Conservation (phyloP, 768 basidiomycete species). For the Hydnomerulius pinastri region DNA sequence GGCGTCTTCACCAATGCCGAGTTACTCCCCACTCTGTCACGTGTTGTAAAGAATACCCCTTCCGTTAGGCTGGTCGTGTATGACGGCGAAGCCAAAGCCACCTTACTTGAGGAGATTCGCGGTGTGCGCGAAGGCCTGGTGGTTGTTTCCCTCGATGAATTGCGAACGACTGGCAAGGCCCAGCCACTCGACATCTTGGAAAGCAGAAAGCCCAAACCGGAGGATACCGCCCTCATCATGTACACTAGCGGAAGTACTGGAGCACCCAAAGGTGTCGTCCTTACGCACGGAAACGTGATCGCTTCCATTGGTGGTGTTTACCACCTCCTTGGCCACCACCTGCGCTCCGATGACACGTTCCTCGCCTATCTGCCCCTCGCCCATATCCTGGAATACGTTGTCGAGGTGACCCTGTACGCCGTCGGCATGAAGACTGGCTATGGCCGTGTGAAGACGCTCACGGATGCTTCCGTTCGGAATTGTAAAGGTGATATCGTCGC, state of each 20-base stretch:
- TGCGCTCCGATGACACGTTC: constrained; percentile 39
- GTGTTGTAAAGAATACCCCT: constrained; percentile 72
- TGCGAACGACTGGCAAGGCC: constrained; percentile 65
- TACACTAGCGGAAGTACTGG: constrained; percentile 93
- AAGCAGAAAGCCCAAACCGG: constrained; percentile 46
- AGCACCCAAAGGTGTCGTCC: constrained; percentile 89
- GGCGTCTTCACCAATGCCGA: constrained; percentile 93
- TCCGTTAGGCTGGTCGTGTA: constrained; percentile 81
- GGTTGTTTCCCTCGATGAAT: constrained; percentile 66
- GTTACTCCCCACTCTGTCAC: constrained; percentile 75
- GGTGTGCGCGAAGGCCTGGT: constrained; percentile 57
- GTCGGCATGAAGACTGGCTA: constrained; percentile 84
- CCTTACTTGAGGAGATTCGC: constrained; percentile 60
- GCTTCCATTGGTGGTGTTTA: constrained; percentile 85
- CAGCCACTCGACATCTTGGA: constrained; percentile 55
- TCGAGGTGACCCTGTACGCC: constrained; percentile 78
- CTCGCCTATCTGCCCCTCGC: constrained; percentile 93
- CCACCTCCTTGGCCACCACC: constrained; percentile 63
- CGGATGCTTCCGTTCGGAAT: constrained; percentile 88
- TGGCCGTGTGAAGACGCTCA: constrained; percentile 93
- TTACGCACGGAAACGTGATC: constrained; percentile 85
- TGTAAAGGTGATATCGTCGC: constrained; percentile 84
- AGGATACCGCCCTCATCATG: constrained; percentile 70
- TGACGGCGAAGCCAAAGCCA: constrained; percentile 65
- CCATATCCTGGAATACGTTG: constrained; percentile 94